Percentiles rank a stretch among this genome's conserved stretches.
phyloP scores from a whole-genome alignment of 2,329 filamentous ascomycete genomes.

The Trichophaea hybrida region DNA sequence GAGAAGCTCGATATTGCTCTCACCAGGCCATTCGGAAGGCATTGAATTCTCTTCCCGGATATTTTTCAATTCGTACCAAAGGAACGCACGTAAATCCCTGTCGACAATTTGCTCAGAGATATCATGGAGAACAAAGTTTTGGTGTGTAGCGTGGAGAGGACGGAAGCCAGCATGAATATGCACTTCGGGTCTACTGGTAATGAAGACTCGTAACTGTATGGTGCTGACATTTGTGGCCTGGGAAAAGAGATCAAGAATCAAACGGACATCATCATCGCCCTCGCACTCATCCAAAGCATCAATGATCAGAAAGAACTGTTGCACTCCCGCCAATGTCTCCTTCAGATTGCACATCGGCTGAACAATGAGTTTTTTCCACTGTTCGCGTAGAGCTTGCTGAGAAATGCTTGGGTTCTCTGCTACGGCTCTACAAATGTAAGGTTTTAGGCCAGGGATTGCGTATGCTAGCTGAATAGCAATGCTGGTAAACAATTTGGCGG shows the following conservation, averaged over 20 bases:
- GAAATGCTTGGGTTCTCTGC: conserved; percentile 20
- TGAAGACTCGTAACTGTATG: conserved; percentile 23
- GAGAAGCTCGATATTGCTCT: conserved; percentile 18
- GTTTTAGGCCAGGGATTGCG: not conserved
- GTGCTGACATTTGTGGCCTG: conserved; percentile 7
- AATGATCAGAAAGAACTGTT: conserved; percentile 22
- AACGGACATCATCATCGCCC: conserved; percentile 15
- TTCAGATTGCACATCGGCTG: conserved; percentile 27
- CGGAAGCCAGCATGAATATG: conserved; percentile 21
- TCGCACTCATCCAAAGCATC: conserved; percentile 30
- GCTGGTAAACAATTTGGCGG: conserved; percentile 14
- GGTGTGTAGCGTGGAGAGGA: conserved; percentile 4
- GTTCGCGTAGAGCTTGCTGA: conserved; percentile 28
- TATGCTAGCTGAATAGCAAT: conserved; percentile 7
- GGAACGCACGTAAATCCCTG: conserved; percentile 26
- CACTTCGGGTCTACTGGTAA: conserved; percentile 26
- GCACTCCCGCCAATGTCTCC: conserved; percentile 7
- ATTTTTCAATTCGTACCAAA: conserved; percentile 16
- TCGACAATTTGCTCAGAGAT: too few species aligned
- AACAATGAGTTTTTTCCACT: conserved; percentile 34
- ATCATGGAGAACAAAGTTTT: conserved; percentile 19
- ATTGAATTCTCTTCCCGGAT: conserved; percentile 11
- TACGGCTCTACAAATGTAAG: not conserved
- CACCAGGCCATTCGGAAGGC: too few species aligned
- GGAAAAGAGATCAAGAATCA: conserved; percentile 19